Conservation (phyloP, 2,329 filamentous ascomycete genomes). For the Penicillium sp. region DNA sequence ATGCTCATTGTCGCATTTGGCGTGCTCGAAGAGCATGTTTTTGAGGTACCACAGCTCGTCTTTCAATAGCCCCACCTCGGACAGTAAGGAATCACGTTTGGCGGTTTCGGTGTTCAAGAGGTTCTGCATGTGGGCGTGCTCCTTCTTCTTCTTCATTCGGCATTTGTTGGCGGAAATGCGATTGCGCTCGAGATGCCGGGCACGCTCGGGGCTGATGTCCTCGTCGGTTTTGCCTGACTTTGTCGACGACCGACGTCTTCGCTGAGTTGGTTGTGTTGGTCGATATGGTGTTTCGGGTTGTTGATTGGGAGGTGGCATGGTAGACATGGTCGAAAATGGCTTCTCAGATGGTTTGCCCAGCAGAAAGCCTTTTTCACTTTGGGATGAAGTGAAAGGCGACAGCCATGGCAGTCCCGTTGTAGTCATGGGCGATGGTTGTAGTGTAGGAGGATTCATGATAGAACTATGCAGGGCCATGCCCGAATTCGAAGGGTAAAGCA, state of each 20-base stretch:
- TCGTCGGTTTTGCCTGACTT: background rate
- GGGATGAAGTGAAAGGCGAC: background rate
- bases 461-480: background rate
- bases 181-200: conserved; percentile 27
- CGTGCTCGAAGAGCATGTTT: conserved; percentile 25
- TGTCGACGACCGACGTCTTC: conserved; percentile 1
- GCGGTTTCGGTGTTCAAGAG: conserved; percentile 17
- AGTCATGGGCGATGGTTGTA: background rate
- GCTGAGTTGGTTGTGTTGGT: background rate
- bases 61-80: conserved; percentile 17
- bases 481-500: background rate
- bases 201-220: conserved; percentile 12
- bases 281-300: background rate
- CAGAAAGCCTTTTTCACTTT: background rate
- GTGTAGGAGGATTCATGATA: background rate
- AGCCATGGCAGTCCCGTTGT: conserved; percentile 3
- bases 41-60: conserved; percentile 27
- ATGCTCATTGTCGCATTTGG: conserved; percentile 20
- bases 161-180: conserved; percentile 29
- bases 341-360: background rate
- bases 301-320: background rate
- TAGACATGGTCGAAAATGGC: background rate
- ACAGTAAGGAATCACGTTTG: conserved; percentile 21
- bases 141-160: conserved; percentile 24
- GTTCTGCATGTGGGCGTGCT: conserved; percentile 23